Base-by-base conservation (phyloP, 352 stramenopile genomes). In the Globisporangium parvum region DNA sequence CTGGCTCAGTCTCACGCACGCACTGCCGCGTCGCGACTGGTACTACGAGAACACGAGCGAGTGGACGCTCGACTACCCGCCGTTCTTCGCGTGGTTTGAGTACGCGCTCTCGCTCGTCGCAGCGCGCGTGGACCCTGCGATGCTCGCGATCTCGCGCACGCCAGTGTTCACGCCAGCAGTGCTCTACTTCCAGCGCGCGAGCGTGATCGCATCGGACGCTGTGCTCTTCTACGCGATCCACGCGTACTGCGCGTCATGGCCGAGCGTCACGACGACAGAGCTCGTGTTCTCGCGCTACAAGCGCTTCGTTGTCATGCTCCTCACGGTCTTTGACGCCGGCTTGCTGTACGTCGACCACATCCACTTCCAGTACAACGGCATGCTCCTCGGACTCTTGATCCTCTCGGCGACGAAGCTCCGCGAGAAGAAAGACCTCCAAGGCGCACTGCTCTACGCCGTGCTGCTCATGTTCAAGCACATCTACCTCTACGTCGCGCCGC, bases 361-460 rank as follows among this genome's bases (percentile, higher is more conserved):
- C 41, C 97, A 99, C 71, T 99, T 99, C 78, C 96, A 99, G 70
- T 99, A 99, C 82, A 99, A 99, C 67, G 96, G 96, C 15, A 95
- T 98, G 79, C 68, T 99, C 18, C 74, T 99, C 8, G 96, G 95
- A 0, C 66, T 99, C 58, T 71, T 98, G 35, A 82, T 98, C 37
- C 70, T 97, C 44, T 98, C 91, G 6, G 67, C 97, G 31, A 85
- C 82, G 42, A 87, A 88, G 57, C 78, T 94, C 52, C 66, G 79
- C 37, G 62, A 89, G 57, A 71, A 88, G 52, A 71, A 90, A 57
- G 84, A 97, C 46, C 59, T 98, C 15, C 75, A 85, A n/a, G 92
- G 85, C 6, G 95, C 89, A 0, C 68, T 91, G 35, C 46, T 97
- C 3, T 99, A 97, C 74, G 80, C 93, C 17, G 60, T 93, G 45